Conservation (phyloP, 441 rosid species). For the Breynia disticha region DNA sequence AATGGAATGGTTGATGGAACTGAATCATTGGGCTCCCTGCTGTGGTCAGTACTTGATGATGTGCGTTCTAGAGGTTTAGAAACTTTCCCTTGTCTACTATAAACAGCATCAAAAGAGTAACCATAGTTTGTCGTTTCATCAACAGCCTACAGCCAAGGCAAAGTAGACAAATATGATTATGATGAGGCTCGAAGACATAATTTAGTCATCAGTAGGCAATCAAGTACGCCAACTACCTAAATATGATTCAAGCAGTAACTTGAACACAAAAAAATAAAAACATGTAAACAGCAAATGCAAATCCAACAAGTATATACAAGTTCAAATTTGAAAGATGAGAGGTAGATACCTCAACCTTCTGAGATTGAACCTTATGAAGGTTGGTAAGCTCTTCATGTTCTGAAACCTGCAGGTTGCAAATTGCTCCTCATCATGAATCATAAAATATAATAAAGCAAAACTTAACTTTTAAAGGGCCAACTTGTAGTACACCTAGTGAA, state of each 20-base stretch:
- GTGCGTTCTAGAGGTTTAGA: constrained; percentile 31
- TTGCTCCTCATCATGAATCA: constrained; percentile 25
- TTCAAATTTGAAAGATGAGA: constrained; percentile 14
- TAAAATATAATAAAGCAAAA: not conserved
- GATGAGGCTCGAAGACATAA: no score
- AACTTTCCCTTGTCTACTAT: constrained; percentile 39
- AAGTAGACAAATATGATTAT: not conserved
- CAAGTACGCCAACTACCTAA: not conserved
- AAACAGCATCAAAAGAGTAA: constrained; percentile 34
- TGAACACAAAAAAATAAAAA: no score
- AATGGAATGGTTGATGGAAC: constrained; percentile 36
- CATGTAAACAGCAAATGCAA: not conserved
- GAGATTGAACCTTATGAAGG: constrained; percentile 35
- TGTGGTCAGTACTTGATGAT: constrained; percentile 36
- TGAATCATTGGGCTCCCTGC: constrained; percentile 29
- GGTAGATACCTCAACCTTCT: constrained; percentile 44
- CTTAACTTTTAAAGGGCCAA: no score
- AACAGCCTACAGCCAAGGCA: constrained; percentile 33
- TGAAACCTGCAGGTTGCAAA: constrained; percentile 36
- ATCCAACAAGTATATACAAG: not conserved
- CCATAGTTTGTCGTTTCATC: constrained; percentile 37
- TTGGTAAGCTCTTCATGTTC: constrained; percentile 40
- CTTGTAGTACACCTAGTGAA: not conserved
- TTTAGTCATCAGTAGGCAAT: no score
- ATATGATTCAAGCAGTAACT: not conserved